A percentile compares a stretch with the other conserved stretches of the same genome.
phyloP scores from a whole-genome alignment of 163 green algal species.

The Scenedesmus sp. region DNA sequence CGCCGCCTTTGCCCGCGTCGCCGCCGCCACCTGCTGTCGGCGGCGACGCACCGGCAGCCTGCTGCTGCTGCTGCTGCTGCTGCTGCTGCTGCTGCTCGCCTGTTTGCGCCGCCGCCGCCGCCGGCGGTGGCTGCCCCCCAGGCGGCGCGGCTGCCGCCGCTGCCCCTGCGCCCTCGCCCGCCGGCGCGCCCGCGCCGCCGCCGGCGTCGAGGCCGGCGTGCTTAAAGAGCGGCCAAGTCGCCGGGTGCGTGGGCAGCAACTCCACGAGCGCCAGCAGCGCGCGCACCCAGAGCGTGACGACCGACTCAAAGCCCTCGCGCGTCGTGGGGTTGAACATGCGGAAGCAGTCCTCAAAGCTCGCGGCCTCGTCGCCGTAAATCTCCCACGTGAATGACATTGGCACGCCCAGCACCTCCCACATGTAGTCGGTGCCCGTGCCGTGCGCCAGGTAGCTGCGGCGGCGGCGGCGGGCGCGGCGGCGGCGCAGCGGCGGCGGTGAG shows the following conservation, averaged over 20 bases:
- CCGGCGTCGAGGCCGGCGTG: not conserved
- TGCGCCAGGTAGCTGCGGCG: conserved; percentile 91
- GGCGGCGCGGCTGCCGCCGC: no score
- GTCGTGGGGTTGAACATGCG: conserved; percentile 96
- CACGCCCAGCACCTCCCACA: conserved; percentile 82
- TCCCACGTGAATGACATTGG: conserved; percentile 95
- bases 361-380: conserved; percentile 92
- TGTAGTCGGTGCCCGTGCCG: conserved; percentile 97
- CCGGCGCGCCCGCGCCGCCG: no score
- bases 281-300: conserved; percentile 53
- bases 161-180: no score
- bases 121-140: no score
- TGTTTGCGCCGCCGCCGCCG: no score
- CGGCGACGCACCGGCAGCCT: no score
- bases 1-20: no score
- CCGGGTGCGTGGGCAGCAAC: conserved; percentile 60
- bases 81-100: no score
- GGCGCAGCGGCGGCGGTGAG: not conserved
- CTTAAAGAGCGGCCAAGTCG: conserved; percentile 35
- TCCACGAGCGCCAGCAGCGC: conserved; percentile 61
- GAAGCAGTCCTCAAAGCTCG: conserved; percentile 93
- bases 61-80: no score
- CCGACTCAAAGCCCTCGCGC: conserved; percentile 46
- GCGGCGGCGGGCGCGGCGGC: not conserved
- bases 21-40: no score